Conservation (phyloP, 2,329 filamentous ascomycete species). For the Periconia sp. region DNA sequence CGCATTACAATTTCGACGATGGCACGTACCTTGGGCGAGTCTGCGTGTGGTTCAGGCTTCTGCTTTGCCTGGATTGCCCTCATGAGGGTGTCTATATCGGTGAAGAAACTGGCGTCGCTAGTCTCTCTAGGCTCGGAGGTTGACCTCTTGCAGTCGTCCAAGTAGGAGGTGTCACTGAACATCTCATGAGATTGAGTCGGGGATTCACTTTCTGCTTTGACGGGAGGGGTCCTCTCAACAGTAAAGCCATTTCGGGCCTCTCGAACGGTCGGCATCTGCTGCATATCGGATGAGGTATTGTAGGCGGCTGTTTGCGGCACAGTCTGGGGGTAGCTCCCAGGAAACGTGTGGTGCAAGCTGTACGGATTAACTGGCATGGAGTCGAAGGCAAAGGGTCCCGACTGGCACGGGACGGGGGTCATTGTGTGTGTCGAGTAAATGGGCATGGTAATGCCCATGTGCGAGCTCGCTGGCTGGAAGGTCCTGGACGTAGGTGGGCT, state of each 20-base stretch:
- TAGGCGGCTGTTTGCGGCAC: constrained; percentile 37
- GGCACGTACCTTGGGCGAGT: constrained; percentile 37
- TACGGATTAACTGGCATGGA: constrained; percentile 41
- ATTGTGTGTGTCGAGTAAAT: constrained; percentile 38
- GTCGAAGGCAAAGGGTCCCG: constrained; percentile 44
- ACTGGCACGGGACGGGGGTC: constrained; percentile 43
- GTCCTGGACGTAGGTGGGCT: constrained; percentile 32
- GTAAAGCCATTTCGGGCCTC: constrained; percentile 35
- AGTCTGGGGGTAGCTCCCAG: constrained; percentile 31
- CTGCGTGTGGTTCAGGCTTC: constrained; percentile 43
- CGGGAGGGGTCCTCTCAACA: constrained; percentile 36
- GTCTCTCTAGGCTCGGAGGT: constrained; percentile 49
- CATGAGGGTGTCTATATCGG: constrained; percentile 87
- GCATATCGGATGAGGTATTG: constrained; percentile 23
- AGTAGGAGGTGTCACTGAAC: constrained; percentile 42
- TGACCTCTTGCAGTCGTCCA: constrained; percentile 52
- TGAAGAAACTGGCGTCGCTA: constrained; percentile 70
- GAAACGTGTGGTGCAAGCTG: constrained; percentile 43
- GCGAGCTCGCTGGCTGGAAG: constrained; percentile 38
- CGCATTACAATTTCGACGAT: too few relatives aligned
- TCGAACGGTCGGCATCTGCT: constrained; percentile 32
- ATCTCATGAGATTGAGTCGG: constrained; percentile 50
- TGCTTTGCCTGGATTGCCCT: constrained; percentile 79
- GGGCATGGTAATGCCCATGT: constrained; percentile 44
- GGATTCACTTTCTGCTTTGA: constrained; percentile 53